phyloP scores from a whole-genome alignment of 2,329 filamentous ascomycete species.

The Aspergillus novofumigatus region DNA sequence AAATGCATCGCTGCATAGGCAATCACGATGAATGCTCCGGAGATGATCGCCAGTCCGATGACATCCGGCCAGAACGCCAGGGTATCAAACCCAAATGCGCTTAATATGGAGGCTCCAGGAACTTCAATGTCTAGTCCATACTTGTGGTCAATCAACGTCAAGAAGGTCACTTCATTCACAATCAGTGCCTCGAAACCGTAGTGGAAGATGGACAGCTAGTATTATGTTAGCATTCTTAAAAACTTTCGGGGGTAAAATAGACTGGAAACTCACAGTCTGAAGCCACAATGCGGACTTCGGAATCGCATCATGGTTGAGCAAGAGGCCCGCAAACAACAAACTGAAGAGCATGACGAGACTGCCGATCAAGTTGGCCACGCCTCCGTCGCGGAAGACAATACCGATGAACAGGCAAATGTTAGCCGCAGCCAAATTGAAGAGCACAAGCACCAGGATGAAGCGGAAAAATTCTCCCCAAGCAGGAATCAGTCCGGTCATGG shows the following conservation, averaged over 20 bases:
- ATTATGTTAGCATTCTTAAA: constrained; percentile 22
- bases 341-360: constrained; percentile 97
- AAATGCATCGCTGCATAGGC: constrained; percentile 93
- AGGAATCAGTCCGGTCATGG: constrained; percentile 90
- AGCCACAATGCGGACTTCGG: constrained; percentile 82
- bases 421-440: constrained; percentile 94
- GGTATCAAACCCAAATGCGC: constrained; percentile 91
- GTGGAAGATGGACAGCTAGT: constrained; percentile 87
- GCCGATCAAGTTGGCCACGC: constrained; percentile 89
- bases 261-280: constrained; percentile 60
- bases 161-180: constrained; percentile 89
- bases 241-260: not conserved
- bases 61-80: constrained; percentile 81
- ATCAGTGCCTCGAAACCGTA: constrained; percentile 95
- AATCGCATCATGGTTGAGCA: constrained; percentile 92
- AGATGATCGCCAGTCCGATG: constrained; percentile 75
- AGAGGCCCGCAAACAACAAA: constrained; percentile 84
- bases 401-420: constrained; percentile 94
- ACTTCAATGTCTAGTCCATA: constrained; percentile 96
- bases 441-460: constrained; percentile 84
- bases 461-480: constrained; percentile 80
- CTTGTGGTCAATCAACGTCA: constrained; percentile 88
- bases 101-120: constrained; percentile 87
- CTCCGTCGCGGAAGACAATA: constrained; percentile 85
- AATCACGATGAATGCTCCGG: constrained; percentile 74